Base-by-base conservation (phyloP, 1,139 yeast genomes). In the Scheffersomyces illinoinensis region DNA sequence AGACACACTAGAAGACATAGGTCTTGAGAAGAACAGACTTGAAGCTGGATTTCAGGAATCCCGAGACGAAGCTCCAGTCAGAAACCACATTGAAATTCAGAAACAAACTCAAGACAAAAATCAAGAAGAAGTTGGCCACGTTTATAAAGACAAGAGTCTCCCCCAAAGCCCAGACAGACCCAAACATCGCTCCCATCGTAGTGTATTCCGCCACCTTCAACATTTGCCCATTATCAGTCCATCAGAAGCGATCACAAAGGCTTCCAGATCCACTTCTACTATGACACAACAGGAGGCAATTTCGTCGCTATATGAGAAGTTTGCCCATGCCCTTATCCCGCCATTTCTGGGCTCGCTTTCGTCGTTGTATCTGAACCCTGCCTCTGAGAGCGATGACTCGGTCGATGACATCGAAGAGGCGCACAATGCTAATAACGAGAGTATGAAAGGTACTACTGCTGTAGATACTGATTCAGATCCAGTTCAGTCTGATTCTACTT, bases 321-420 rank as follows among this genome's bases (percentile, higher is more conserved):
- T 62, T 12, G 47, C 63, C 12, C 57, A 53, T 58, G 57, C 61
- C 7, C 55, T 60, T 24, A 50, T 56, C 12, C 61, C 59, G 23
- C 57, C 57, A 4, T 57, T 58, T 24, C 51, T 12, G 24, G 51
- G 26, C 7, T 20, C 51, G 7, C n/a, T 48, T 17, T 14, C 51
- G 26, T 48, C 21, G 51, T 50, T 57, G 4, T 53, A 48, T 33
- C 51, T 59, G 23, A 57, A 58, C 24, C 57, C 56, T 20, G 48
- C 53, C 12, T 47, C 62, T 19, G 54, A 58, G 17, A 5, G 53
- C 19, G 57, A 57, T 21, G 58, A 53, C 14, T 33, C 21, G n/a
- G 56, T 53, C 19, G 57, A 57, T 20, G 56, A 50, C 14, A 17
- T 33, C 12, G 56, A 50, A 18, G 50, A 43, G 2, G 18, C 12